Evolutionary conservation across 495 filamentous ascomycete genomes (phyloP).

Genomic region (Penicillium bialowiezense): DNA sequence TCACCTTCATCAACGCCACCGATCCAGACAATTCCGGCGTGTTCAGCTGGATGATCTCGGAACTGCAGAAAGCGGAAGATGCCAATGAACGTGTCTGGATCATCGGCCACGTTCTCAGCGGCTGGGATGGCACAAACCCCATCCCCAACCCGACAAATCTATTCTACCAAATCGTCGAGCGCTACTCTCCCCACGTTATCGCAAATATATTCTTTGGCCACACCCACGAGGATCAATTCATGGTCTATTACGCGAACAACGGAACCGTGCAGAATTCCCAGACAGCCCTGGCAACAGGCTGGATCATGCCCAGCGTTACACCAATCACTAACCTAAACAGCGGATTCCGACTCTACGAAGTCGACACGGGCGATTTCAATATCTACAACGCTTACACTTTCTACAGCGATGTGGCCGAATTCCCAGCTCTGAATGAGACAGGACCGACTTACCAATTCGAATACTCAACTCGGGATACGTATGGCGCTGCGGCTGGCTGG

Average conservation of each 20-base stretch:
- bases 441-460: constrained; percentile 50
- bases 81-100: constrained; percentile 53
- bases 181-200: constrained; percentile 55
- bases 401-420: constrained; percentile 49
- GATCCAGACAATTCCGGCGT: constrained; percentile 51
- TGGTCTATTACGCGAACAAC: constrained; percentile 53
- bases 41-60: constrained; percentile 48
- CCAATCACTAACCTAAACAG: constrained; percentile 55
- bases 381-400: constrained; percentile 53
- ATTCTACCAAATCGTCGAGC: constrained; percentile 56
- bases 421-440: constrained; percentile 26
- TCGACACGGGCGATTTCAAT: constrained; percentile 53
- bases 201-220: constrained; percentile 57
- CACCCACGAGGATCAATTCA: constrained; percentile 53
- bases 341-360: constrained; percentile 53
- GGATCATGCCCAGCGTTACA: constrained; percentile 53
- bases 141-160: constrained; percentile 50
- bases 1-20: constrained; percentile 45
- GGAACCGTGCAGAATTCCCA: constrained; percentile 36
- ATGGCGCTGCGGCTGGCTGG: constrained; percentile 45
- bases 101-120: constrained; percentile 50
- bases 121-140: constrained; percentile 51
- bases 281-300: constrained; percentile 43
- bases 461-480: constrained; percentile 55
- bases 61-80: constrained; percentile 53